phyloP scores from a whole-genome alignment of 148 eudicot species.

The Vaccinium darrowii region DNA sequence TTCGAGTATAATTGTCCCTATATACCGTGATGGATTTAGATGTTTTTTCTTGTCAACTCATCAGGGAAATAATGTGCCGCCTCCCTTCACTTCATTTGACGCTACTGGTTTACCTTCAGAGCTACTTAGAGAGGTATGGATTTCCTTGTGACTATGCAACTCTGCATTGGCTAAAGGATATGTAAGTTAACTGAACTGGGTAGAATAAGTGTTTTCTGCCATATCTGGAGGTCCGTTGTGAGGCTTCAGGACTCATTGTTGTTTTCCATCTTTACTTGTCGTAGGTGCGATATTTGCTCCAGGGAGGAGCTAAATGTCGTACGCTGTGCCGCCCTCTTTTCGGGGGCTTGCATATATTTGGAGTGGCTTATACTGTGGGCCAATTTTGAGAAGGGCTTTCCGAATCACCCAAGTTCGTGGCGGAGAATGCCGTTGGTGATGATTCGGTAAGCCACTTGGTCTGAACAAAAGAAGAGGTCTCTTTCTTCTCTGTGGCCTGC shows the following conservation, averaged over 20 bases:
- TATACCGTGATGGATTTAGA: neutral
- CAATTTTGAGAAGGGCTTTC: slow-evolving; percentile 73
- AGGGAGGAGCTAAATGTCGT: slow-evolving; percentile 96
- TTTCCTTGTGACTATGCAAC: slow-evolving; percentile 22
- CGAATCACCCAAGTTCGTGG: slow-evolving; percentile 66
- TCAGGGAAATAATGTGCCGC: slow-evolving; percentile 77
- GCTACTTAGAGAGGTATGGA: slow-evolving; percentile 75
- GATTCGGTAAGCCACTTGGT: slow-evolving; percentile 88
- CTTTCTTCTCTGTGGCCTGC: slow-evolving; percentile 78
- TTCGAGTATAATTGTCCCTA: neutral
- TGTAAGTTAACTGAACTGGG: slow-evolving; percentile 32
- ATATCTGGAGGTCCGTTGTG: slow-evolving; percentile 44
- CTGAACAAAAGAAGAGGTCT: slow-evolving; percentile 44
- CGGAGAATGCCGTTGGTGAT: slow-evolving; percentile 64
- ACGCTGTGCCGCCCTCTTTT: slow-evolving; percentile 83
- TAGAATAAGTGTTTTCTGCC: slow-evolving; percentile 35
- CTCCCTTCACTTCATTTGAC: slow-evolving; percentile 78
- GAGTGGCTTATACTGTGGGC: slow-evolving; percentile 65
- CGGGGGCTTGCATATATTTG: slow-evolving; percentile 63
- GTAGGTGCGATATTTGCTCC: slow-evolving; percentile 99
- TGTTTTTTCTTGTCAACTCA: slow-evolving; percentile 15
- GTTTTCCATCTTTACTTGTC: slow-evolving; percentile 62
- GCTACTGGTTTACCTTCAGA: slow-evolving; percentile 80
- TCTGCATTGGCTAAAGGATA: slow-evolving; percentile 17
- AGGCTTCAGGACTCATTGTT: slow-evolving; percentile 48